Evolutionary conservation across 2,329 filamentous ascomycete genomes (phyloP), one percentile per base, ranked within the genome.

Genomic region (Ascochyta clinopodiicola): DNA sequence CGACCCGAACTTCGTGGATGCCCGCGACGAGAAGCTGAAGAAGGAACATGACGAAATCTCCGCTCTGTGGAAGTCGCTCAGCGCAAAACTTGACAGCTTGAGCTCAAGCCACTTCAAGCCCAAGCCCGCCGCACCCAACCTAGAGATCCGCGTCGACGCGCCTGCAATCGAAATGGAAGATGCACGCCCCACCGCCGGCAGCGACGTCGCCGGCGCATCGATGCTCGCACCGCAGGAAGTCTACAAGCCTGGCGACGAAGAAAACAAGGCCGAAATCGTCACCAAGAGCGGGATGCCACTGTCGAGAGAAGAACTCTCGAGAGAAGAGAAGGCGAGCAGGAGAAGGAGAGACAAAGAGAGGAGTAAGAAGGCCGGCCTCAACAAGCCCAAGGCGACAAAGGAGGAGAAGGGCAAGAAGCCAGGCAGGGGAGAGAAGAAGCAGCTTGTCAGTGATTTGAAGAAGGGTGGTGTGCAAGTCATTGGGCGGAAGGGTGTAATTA

Each of bases 21-120:
- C 88, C 64, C 86, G 89, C 31, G 90, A 96, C 68, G 91, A 95
- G 77, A 94, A 93, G 77, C 79, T 92, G 22, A 86, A 86, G 63
- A 89, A 88, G 59, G 91, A 96, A 69, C 92, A 97, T 76, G 84
- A 85, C 55, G 92, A 96, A 72, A 89, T 98, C 49, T 87, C 89
- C 67, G 82, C 81, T 27, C 80, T 97, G 68, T 99, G 95, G 92
- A 89, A 86, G 64, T 88, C 90, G 32, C 83, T 97, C 48, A 88
- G 85, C 69, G 85, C 84, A 40, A 90, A 91, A 60, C 86, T 99
- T 51, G 95, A 99, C 76, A 86, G 91, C 24, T 86, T 99, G 60
- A 93, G 88, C 76, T 96, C 90, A 74, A 96, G 92, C 88, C 90
- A 97, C 78, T 97, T 96, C 84, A 93, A 91, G 76, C 95, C 95